These are phyloP conservation scores for Scheffersomyces lignicola DNA, from an alignment of 1,139 yeast species.

Conservation along the genomic window DNA sequence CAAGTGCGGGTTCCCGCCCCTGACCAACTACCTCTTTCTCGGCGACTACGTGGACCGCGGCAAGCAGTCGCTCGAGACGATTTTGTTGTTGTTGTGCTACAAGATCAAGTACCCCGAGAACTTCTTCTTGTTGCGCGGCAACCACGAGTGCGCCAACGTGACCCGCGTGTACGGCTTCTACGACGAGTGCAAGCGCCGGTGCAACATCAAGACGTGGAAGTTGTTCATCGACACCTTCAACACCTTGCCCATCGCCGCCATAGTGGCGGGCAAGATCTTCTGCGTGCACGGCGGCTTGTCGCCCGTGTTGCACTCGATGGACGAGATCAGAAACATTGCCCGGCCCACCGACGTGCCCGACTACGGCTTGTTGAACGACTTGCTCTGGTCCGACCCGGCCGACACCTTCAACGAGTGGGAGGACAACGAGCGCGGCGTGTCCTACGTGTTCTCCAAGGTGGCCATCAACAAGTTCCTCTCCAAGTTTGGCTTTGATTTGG, in stretches of 20 bases:
- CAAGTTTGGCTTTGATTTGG: slow-evolving; percentile 89
- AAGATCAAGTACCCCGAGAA: slow-evolving; percentile 96
- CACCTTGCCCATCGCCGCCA: slow-evolving; percentile 91
- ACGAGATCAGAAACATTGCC: slow-evolving; percentile 86
- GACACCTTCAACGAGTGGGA: slow-evolving; percentile 97
- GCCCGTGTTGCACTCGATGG: slow-evolving; percentile 87
- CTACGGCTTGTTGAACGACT: slow-evolving; percentile 86
- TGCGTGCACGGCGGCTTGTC: slow-evolving; percentile 97
- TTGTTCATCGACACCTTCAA: slow-evolving; percentile 91
- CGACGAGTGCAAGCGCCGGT: slow-evolving; percentile 94
- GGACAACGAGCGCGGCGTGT: slow-evolving; percentile 95
- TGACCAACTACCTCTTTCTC: slow-evolving; percentile 82
- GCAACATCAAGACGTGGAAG: slow-evolving; percentile 93
- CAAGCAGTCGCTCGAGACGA: slow-evolving; percentile 90
- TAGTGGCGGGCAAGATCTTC: slow-evolving; percentile 93
- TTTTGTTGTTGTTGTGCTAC: slow-evolving; percentile 78
- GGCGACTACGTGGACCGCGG: slow-evolving; percentile 99
- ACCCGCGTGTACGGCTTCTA: slow-evolving; percentile 95
- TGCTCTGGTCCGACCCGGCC: slow-evolving; percentile 96
- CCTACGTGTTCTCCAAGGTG: slow-evolving; percentile 90
- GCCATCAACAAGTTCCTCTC: slow-evolving; percentile 89
- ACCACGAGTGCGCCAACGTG: slow-evolving; percentile 96
- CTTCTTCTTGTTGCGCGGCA: slow-evolving; percentile 87
- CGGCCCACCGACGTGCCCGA: slow-evolving; percentile 98
- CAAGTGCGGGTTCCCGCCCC: slow-evolving; percentile 98